These are phyloP conservation scores for Allium fistulosum DNA, from an alignment of 106 monocot genomes.

Conservation along the genomic window DNA sequence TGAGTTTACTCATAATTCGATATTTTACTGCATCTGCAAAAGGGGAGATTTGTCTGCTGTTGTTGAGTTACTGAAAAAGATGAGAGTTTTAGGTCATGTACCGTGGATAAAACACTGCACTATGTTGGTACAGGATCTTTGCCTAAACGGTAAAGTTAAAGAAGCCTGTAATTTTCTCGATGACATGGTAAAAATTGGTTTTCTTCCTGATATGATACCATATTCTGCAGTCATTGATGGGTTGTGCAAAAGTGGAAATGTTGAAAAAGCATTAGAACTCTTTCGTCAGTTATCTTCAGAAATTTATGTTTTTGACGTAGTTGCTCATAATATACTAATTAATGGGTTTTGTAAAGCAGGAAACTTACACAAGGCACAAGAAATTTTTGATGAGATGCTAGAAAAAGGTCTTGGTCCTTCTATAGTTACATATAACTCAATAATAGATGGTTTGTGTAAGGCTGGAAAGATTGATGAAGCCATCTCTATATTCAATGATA, in stretches of 20 bases:
- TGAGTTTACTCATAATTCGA: conserved; percentile 71
- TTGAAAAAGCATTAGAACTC: conserved; percentile 42
- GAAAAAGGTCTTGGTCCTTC: conserved; percentile 60
- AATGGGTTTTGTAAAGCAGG: conserved; percentile 71
- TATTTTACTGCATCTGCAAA: conserved; percentile 57
- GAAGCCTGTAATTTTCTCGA: conserved; percentile 52
- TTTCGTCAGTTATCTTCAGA: conserved; percentile 42
- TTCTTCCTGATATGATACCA: conserved; percentile 67
- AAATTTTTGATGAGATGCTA: conserved; percentile 59
- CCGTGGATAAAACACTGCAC: conserved; percentile 87
- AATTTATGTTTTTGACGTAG: conserved; percentile 63
- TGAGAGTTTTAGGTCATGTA: conserved; percentile 46
- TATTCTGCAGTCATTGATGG: conserved; percentile 71
- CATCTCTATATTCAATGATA: conserved; percentile 32
- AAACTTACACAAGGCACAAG: conserved; percentile 39
- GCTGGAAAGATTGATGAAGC: conserved; percentile 39
- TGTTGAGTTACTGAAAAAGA: conserved; percentile 53
- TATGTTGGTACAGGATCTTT: conserved; percentile 51
- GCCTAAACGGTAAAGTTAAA: conserved; percentile 35
- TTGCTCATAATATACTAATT: conserved; percentile 80
- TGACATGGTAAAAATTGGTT: conserved; percentile 59
- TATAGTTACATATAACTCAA: conserved; percentile 62
- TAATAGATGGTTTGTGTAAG: conserved; percentile 82
- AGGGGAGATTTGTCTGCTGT: conserved; percentile 29
- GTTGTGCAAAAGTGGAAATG: conserved; percentile 38